phyloP scores from a whole-genome alignment of 2,329 filamentous ascomycete species.

The Nannizziopsis arthrosporioides region DNA sequence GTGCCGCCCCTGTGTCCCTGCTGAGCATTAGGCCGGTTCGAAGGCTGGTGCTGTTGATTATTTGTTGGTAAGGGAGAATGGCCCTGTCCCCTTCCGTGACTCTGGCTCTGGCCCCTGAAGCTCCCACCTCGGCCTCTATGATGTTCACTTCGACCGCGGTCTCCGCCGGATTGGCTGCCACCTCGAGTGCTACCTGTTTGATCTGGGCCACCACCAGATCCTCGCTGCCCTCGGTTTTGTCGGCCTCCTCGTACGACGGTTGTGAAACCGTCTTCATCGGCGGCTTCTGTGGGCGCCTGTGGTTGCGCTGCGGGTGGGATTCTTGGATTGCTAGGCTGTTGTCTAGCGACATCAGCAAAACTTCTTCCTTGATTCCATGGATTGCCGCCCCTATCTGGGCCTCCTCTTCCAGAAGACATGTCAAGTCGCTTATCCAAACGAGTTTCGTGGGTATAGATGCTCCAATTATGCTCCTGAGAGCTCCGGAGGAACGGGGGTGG shows the following conservation, averaged over 20 bases:
- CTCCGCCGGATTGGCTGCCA: background rate
- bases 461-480: background rate
- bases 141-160: background rate
- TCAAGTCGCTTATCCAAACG: background rate
- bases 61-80: background rate
- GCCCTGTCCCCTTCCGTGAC: slow-evolving; percentile 19
- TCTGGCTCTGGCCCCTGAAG: slow-evolving; percentile 12
- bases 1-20: background rate
- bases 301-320: background rate
- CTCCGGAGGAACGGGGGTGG: background rate
- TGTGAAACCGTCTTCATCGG: background rate
- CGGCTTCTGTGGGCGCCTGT: background rate
- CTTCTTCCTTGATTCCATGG: background rate
- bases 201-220: background rate
- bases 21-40: background rate
- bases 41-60: background rate
- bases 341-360: background rate
- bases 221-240: background rate
- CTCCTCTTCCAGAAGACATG: slow-evolving; percentile 7
- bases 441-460: background rate
- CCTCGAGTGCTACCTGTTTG: background rate
- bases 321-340: background rate
- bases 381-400: background rate
- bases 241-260: background rate
- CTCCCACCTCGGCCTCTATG: slow-evolving; percentile 11